A percentile compares a stretch with the other conserved stretches of the same genome.
These are phyloP conservation scores for Prunus mume DNA, from an alignment of 306 rosid species.

Conservation along the genomic window DNA sequence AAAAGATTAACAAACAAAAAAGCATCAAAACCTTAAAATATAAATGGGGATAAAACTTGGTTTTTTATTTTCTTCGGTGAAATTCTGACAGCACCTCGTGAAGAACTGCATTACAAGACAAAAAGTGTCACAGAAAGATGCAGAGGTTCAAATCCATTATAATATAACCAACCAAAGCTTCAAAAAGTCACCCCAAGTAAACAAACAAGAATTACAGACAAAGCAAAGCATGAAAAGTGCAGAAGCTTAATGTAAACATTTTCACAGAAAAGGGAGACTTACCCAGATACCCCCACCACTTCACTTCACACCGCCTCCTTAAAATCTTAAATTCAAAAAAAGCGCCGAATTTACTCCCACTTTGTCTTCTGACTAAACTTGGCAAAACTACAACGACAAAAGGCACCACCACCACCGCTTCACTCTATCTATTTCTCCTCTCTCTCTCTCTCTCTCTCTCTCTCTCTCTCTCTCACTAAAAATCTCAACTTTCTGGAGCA, in stretches of 20 bases:
- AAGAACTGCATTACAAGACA: conserved; percentile 93
- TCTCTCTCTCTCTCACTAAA: not conserved
- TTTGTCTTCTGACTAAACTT: conserved; percentile 23
- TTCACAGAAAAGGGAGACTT: not conserved
- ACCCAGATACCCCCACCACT: no score
- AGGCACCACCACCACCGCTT: not conserved
- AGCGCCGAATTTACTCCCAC: conserved; percentile 39
- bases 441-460: not conserved
- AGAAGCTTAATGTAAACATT: conserved; percentile 26
- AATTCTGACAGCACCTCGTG: conserved; percentile 97
- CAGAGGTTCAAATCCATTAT: conserved; percentile 33
- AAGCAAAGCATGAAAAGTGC: conserved; percentile 29
- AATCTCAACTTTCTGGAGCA: conserved; percentile 56
- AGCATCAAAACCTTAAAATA: conserved; percentile 34
- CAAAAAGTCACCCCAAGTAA: conserved; percentile 29
- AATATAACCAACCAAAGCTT: not conserved
- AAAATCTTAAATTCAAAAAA: conserved; percentile 53
- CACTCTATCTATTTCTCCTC: not conserved
- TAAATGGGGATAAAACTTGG: conserved; percentile 36
- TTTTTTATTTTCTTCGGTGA: conserved; percentile 27
- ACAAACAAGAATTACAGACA: conserved; percentile 56
- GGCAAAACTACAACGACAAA: not conserved
- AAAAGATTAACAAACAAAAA: conserved; percentile 45
- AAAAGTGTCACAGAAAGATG: conserved; percentile 68
- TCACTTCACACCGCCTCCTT: conserved; percentile 21